phyloP scores from a whole-genome alignment of 257 asterid species.

The Fraxinus anomala region DNA sequence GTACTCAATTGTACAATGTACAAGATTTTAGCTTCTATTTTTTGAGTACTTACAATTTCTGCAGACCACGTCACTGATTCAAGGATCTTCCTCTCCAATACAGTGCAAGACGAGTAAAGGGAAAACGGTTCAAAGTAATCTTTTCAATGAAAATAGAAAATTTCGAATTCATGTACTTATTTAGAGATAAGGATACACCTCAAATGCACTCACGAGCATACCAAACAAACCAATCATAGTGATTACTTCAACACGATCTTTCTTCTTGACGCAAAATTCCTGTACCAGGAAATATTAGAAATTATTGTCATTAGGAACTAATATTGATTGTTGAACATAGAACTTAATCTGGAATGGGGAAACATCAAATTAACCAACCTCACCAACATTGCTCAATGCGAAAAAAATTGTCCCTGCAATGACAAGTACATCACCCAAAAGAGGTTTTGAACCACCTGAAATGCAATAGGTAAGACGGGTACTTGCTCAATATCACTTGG shows the following conservation, averaged over 20 bases:
- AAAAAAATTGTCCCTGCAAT: constrained; percentile 54
- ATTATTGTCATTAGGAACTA: neutral
- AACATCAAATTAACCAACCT: constrained; percentile 42
- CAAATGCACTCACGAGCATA: constrained; percentile 56
- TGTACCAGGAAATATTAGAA: constrained; percentile 24
- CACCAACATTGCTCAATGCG: constrained; percentile 71
- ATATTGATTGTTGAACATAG: neutral
- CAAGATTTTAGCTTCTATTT: neutral
- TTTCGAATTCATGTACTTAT: neutral
- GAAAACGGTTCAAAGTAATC: neutral
- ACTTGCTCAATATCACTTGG: neutral
- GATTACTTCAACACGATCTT: constrained; percentile 64
- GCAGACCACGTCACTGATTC: constrained; percentile 55
- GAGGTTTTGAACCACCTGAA: constrained; percentile 73
- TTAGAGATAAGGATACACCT: constrained; percentile 63
- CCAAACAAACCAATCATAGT: constrained; percentile 77
- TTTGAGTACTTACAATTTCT: constrained; percentile 49
- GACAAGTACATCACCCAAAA: constrained; percentile 73
- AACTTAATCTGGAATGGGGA: neutral
- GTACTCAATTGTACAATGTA: neutral
- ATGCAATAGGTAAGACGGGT: neutral
- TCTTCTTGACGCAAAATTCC: constrained; percentile 81
- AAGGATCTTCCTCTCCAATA: constrained; percentile 57
- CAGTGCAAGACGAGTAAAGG: constrained; percentile 42
- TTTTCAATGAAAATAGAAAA: neutral